Conservation (phyloP, 108 stramenopile species). For the Stephanodiscus minutulus region DNA sequence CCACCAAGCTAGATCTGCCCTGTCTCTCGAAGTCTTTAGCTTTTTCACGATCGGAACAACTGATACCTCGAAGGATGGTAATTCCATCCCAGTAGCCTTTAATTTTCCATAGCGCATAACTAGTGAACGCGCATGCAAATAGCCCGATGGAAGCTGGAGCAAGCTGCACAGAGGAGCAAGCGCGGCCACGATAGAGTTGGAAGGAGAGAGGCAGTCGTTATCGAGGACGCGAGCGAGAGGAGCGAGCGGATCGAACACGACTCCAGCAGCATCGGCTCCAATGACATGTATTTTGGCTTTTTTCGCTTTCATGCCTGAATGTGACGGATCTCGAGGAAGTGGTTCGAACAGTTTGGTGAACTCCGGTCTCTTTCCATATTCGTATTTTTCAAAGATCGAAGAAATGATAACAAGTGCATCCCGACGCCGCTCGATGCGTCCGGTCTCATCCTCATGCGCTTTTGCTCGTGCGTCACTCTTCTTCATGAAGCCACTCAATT, state of each 20-base stretch:
- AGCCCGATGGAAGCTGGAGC: constrained; percentile 73
- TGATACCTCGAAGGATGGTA: constrained; percentile 65
- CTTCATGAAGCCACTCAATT: constrained; percentile 30
- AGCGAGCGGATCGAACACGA: constrained; percentile 71
- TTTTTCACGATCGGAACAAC: constrained; percentile 66
- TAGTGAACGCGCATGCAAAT: constrained; percentile 70
- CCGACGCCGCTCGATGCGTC: constrained; percentile 64
- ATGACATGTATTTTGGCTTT: constrained; percentile 15
- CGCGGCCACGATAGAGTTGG: constrained; percentile 53
- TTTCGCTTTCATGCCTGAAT: constrained; percentile 3
- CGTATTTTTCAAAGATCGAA: constrained; percentile 64
- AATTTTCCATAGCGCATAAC: constrained; percentile 56
- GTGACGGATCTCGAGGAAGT: constrained; percentile 50
- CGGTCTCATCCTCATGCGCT: constrained; percentile 52
- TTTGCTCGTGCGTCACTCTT: constrained; percentile 39
- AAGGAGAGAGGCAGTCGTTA: neutral
- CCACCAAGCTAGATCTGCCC: constrained; percentile 79
- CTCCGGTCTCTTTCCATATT: constrained; percentile 46
- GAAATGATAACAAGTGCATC: constrained; percentile 76
- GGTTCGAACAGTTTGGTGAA: constrained; percentile 69
- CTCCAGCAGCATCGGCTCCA: constrained; percentile 27
- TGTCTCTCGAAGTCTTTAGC: constrained; percentile 54
- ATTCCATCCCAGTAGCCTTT: constrained; percentile 29
- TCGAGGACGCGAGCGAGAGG: constrained; percentile 57
- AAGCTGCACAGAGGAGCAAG: constrained; percentile 73